Base-by-base conservation (phyloP, 2,329 filamentous ascomycete species). In the Aaosphaeria pasadenensis region DNA sequence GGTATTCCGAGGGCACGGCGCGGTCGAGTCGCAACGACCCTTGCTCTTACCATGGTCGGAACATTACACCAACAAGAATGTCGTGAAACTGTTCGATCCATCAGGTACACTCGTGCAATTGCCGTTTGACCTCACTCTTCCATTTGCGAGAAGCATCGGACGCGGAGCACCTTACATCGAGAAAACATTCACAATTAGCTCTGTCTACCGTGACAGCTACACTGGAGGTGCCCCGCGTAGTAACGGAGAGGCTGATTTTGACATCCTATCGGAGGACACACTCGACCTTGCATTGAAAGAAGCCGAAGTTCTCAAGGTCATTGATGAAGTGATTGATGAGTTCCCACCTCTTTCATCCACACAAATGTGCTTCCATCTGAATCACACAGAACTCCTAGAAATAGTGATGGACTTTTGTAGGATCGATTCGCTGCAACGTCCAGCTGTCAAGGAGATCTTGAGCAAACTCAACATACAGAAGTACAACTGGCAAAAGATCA, bases 191-290 rank as follows among this genome's bases (percentile, higher is more conserved):
- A 84, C 88, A 0, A 96, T 99, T 66, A 91, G 91, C 5, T 86
- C 81, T 32, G 91, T 97, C 1, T 97, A 90, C 64, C 83, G 94
- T 38, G 88, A 95, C 54, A 85, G 82, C 41, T 78, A 84, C 43
- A 85, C 85, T 47, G 91, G 89, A 6, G 88, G 89, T 2, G 88
- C 95, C 57, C 94, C 94, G 5, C 80, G 81, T 48, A 87, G 86
- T 61, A 87, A 89, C 65, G 87, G 89, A 7, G 94, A 97, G 65
- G 91, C 95, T 2, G 91, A 97, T 67, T 99, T 97, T 67, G 94
- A 99, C 70, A 91, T 99, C 50, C 81, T 96, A n/a, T 92, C 91
- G 1, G 81, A 83, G 40, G 86, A 91, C 57, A 86, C 87, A 1
- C 72, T 91, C 5, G 91, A 97, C 61, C 76, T 95, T 41, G 87